Conservation (phyloP, 2,329 filamentous ascomycete genomes). For the Exophiala spinifera region DNA sequence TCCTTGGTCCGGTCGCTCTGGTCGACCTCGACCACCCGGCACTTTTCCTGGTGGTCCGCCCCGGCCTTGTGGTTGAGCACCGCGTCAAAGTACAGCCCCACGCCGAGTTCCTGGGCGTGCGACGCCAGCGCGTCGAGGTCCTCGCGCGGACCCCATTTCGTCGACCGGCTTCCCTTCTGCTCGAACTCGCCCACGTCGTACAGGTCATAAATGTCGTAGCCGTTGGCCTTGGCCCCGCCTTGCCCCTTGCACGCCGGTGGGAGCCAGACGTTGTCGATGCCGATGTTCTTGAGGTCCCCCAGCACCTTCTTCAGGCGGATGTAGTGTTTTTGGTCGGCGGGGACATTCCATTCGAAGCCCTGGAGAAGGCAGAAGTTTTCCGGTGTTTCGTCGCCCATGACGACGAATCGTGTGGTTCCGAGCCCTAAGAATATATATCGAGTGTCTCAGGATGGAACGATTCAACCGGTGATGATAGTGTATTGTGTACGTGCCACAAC, state of each 20-base stretch:
- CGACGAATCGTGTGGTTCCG: background rate
- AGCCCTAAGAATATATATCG: too few relatives aligned
- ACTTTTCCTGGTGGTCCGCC: conserved; percentile 63
- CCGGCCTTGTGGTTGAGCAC: conserved; percentile 71
- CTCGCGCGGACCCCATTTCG: conserved; percentile 67
- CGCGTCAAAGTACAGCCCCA: conserved; percentile 66
- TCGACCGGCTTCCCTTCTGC: conserved; percentile 60
- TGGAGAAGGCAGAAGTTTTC: conserved; percentile 62
- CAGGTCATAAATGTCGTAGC: conserved; percentile 68
- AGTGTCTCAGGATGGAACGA: too few relatives aligned
- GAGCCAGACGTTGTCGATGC: conserved; percentile 64
- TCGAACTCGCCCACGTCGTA: conserved; percentile 71
- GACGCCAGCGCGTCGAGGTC: conserved; percentile 56
- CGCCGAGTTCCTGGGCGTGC: conserved; percentile 50
- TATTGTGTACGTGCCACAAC: too few relatives aligned
- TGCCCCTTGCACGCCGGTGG: conserved; percentile 69
- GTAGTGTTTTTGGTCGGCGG: conserved; percentile 59
- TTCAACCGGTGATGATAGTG: too few relatives aligned
- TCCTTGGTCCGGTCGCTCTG: conserved; percentile 54
- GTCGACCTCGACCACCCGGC: conserved; percentile 63
- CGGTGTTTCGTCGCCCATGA: conserved; percentile 11
- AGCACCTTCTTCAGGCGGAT: conserved; percentile 53
- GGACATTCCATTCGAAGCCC: conserved; percentile 70
- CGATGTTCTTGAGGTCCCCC: conserved; percentile 56
- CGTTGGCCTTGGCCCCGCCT: conserved; percentile 56